Evolutionary conservation across 2,329 filamentous ascomycete genomes (phyloP).

Genomic region (Paecilomyces niveus): DNA sequence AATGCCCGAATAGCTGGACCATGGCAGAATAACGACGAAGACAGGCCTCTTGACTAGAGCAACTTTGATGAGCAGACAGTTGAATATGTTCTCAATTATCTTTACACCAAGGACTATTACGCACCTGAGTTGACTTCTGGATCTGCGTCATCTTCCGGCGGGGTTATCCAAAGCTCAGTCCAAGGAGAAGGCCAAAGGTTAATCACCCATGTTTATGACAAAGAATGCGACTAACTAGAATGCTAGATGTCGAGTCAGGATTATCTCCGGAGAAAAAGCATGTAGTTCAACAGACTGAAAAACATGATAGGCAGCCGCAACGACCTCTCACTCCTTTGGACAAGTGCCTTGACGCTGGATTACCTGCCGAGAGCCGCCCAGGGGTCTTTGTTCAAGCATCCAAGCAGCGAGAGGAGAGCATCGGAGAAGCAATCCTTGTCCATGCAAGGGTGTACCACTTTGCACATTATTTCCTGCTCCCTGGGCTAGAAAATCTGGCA

Average conservation of each 20-base stretch:
- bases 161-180: neutral
- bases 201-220: too few relatives aligned
- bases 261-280: too few relatives aligned
- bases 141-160: neutral
- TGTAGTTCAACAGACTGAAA: neutral
- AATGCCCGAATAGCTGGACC: neutral
- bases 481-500: neutral
- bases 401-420: neutral
- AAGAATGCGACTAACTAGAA: too few relatives aligned
- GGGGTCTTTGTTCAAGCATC: neutral
- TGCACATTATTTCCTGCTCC: neutral
- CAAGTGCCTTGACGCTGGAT: neutral
- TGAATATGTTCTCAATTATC: neutral
- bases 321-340: neutral
- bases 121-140: neutral
- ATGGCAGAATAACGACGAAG: neutral
- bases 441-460: neutral
- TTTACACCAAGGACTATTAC: neutral
- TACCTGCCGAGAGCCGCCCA: neutral
- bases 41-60: neutral
- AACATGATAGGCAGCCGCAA: neutral
- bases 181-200: neutral
- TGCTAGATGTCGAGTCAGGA: neutral
- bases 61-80: neutral
- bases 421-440: neutral